These are phyloP conservation scores for Tolypocladium capitatum DNA, from an alignment of 2,329 filamentous ascomycete species.

Conservation along the genomic window DNA sequence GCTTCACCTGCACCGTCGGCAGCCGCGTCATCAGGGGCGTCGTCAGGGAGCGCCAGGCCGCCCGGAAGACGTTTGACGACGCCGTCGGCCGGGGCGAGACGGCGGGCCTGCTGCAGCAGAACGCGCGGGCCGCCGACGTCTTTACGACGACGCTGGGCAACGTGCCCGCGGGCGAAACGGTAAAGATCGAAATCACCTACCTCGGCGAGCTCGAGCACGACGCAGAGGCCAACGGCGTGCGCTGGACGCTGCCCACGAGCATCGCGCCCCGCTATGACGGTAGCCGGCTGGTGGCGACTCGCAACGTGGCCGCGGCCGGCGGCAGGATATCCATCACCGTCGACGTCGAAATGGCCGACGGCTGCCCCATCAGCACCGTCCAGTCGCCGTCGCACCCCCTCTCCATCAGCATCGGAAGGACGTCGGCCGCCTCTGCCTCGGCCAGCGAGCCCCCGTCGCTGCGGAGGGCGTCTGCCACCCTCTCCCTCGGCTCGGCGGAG, in stretches of 20 bases:
- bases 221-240: slow-evolving; percentile 50
- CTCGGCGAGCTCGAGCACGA: slow-evolving; percentile 62
- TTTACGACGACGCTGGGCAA: slow-evolving; percentile 59
- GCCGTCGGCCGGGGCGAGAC: slow-evolving; percentile 46
- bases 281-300: background rate
- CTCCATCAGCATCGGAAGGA: slow-evolving; percentile 48
- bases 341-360: slow-evolving; percentile 32
- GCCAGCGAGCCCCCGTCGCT: slow-evolving; percentile 31
- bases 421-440: slow-evolving; percentile 21
- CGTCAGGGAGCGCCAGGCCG: slow-evolving; percentile 52
- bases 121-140: slow-evolving; percentile 45
- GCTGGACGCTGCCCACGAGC: slow-evolving; percentile 54
- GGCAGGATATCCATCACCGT: slow-evolving; percentile 16
- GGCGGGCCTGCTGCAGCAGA: slow-evolving; percentile 53
- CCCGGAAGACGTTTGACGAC: slow-evolving; percentile 43
- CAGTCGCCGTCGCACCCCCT: slow-evolving; percentile 58
- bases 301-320: background rate
- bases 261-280: slow-evolving; percentile 55
- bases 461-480: slow-evolving; percentile 47
- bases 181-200: slow-evolving; percentile 51
- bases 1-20: slow-evolving; percentile 52
- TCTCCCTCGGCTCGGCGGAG: slow-evolving; percentile 37
- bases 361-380: slow-evolving; percentile 44
- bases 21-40: slow-evolving; percentile 46
- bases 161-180: slow-evolving; percentile 41